These are phyloP conservation scores for Candida ficus DNA, from an alignment of 805 yeast genomes.

Conservation along the genomic window DNA sequence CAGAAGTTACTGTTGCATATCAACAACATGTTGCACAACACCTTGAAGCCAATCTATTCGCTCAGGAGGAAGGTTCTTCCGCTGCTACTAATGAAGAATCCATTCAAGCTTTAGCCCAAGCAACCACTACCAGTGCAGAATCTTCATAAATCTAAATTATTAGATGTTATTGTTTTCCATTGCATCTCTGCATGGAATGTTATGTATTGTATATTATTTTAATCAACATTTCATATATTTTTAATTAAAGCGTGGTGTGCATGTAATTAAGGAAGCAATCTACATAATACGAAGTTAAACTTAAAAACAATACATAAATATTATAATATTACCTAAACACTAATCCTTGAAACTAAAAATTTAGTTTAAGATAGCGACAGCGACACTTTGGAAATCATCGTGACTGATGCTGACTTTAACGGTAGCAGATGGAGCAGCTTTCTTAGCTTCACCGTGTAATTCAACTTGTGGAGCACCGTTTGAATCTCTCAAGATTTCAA, in stretches of 20 bases:
- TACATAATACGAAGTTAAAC: too few species aligned
- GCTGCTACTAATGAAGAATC: conserved; percentile 1
- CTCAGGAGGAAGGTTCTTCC: conserved; percentile 10
- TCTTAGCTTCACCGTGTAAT: conserved; percentile 70
- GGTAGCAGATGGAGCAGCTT: conserved; percentile 63
- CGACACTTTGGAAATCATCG: conserved; percentile 95
- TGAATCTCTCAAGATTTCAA: conserved; percentile 72
- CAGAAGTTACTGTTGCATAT: conserved; percentile 2
- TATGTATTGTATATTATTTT: too few species aligned
- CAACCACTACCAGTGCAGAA: conserved; percentile 1
- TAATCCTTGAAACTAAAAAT: too few species aligned
- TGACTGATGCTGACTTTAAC: conserved; percentile 92
- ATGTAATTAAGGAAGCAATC: too few species aligned
- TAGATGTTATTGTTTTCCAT: too few species aligned
- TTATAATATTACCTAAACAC: too few species aligned
- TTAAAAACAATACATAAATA: too few species aligned
- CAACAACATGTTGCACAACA: conserved; percentile 17
- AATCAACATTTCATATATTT: too few species aligned
- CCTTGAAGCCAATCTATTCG: conserved; percentile 22
- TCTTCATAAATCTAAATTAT: too few species aligned
- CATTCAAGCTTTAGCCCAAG: conserved; percentile 8
- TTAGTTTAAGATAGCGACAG: conserved; percentile 68
- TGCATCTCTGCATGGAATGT: too few species aligned
- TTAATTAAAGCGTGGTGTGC: too few species aligned
- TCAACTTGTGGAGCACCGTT: conserved; percentile 73